Conservation (phyloP, 1,284 basidiomycete species). For the Porodaedalea pini region DNA sequence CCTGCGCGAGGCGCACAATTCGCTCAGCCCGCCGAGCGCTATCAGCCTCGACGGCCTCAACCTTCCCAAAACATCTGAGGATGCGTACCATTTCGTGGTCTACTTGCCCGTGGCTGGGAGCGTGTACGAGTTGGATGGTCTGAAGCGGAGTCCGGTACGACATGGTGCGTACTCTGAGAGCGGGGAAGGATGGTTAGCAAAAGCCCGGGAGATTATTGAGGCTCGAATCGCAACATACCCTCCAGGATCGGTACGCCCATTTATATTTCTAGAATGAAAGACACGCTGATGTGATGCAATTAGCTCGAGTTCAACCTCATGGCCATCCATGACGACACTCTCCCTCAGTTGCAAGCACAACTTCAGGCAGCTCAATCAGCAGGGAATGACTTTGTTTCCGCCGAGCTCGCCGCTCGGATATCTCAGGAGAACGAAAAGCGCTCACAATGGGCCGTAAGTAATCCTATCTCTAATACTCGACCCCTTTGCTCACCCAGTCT, state of each 20-base stretch:
- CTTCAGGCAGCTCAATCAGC: constrained; percentile 46
- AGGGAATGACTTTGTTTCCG: constrained; percentile 43
- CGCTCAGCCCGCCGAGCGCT: constrained; percentile 82
- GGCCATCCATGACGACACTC: constrained; percentile 76
- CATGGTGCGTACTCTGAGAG: constrained; percentile 67
- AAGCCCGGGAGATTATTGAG: constrained; percentile 82
- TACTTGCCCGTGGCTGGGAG: constrained; percentile 81
- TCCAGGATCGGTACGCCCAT: constrained; percentile 63
- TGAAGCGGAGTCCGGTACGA: constrained; percentile 73
- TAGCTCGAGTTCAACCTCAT: constrained; percentile 91
- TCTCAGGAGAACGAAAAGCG: constrained; percentile 77
- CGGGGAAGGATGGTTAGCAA: constrained; percentile 78
- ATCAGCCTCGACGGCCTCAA: constrained; percentile 76
- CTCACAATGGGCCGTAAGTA: constrained; percentile 74
- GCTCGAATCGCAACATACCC: constrained; percentile 85
- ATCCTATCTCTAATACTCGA: constrained; percentile 24
- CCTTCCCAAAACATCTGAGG: constrained; percentile 69
- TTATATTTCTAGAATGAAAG: constrained; percentile 4
- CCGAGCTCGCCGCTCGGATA: constrained; percentile 58
- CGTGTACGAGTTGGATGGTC: constrained; percentile 88
- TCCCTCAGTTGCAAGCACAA: constrained; percentile 62
- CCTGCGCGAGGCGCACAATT: constrained; percentile 82
- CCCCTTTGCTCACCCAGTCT: background rate
- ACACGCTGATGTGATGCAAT: constrained; percentile 18
- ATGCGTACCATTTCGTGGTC: constrained; percentile 92